phyloP scores from a whole-genome alignment of 176 grass and related monocot species.

The Metroxylon sagu region DNA sequence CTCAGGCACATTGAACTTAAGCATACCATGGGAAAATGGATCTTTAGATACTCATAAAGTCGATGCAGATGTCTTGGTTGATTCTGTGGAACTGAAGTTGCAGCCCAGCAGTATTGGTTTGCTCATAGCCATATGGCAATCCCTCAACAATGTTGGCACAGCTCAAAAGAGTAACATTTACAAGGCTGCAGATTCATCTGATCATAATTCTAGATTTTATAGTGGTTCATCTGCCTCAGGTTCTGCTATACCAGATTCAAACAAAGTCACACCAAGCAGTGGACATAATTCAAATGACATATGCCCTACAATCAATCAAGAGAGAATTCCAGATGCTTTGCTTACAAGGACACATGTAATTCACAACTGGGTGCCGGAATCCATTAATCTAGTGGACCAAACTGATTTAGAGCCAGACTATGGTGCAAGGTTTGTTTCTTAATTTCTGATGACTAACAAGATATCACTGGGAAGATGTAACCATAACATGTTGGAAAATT shows the following conservation, averaged over 20 bases:
- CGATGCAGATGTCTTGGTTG: constrained; percentile 65
- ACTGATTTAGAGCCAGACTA: constrained; percentile 60
- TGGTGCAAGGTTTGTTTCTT: constrained; percentile 69
- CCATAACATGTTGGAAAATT: no score
- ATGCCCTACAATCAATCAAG: constrained; percentile 38
- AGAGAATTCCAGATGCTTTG: constrained; percentile 56
- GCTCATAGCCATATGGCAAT: constrained; percentile 51
- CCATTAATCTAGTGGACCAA: constrained; percentile 36
- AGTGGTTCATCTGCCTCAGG: constrained; percentile 22
- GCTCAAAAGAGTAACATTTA: constrained; percentile 22
- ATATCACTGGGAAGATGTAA: no score
- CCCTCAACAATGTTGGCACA: constrained; percentile 33
- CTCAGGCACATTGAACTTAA: constrained; percentile 76
- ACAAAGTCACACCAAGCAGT: constrained; percentile 16
- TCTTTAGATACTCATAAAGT: constrained; percentile 69
- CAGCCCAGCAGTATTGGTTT: constrained; percentile 64
- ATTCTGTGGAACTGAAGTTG: constrained; percentile 68
- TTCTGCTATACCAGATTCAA: constrained; percentile 34
- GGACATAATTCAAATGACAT: constrained; percentile 13
- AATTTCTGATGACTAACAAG: no score
- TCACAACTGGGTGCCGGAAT: constrained; percentile 78
- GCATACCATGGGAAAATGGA: constrained; percentile 92
- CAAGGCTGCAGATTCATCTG: constrained; percentile 38
- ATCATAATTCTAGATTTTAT: constrained; percentile 22
- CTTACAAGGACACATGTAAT: constrained; percentile 63